Percentiles rank a stretch among this genome's conserved stretches.
These are phyloP conservation scores for Schizophyllum amplum DNA, from an alignment of 1,284 basidiomycete genomes.

Conservation along the genomic window DNA sequence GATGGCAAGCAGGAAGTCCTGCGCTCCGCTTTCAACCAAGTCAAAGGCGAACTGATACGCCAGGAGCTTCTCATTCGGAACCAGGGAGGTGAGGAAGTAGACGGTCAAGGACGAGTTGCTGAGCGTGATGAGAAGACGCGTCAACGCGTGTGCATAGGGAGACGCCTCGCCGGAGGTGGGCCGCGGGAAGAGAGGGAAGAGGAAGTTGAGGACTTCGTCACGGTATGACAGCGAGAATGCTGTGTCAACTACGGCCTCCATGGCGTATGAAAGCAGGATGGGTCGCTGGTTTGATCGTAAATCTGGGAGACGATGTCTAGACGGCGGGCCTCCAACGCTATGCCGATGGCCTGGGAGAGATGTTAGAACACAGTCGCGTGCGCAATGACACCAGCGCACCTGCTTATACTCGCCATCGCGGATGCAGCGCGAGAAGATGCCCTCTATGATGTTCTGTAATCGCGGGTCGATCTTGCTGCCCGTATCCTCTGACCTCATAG, in stretches of 20 bases:
- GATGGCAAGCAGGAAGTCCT: conserved; percentile 81
- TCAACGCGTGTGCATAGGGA: conserved; percentile 67
- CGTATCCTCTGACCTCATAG: conserved; percentile 42
- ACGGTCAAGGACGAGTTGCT: conserved; percentile 71
- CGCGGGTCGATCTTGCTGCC: conserved; percentile 65
- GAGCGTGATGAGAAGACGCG: conserved; percentile 83
- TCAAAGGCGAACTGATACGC: conserved; percentile 95
- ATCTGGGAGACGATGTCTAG: conserved; percentile 79
- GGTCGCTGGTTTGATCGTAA: conserved; percentile 66
- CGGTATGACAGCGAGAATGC: conserved; percentile 78
- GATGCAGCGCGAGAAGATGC: conserved; percentile 79
- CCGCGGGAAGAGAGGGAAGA: conserved; percentile 76
- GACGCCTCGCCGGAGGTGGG: conserved; percentile 64
- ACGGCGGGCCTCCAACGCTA: conserved; percentile 84
- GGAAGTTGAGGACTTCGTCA: conserved; percentile 76
- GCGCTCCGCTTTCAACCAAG: conserved; percentile 85
- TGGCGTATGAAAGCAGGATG: conserved; percentile 80
- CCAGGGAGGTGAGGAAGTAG: conserved; percentile 61
- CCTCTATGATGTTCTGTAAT: conserved; percentile 77
- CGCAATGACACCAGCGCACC: conserved; percentile 33
- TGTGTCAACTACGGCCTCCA: conserved; percentile 83
- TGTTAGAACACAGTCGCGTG: conserved; percentile 7
- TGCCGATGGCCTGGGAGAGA: conserved; percentile 72
- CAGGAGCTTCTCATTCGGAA: conserved; percentile 64
- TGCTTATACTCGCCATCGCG: conserved; percentile 85